Evolutionary conservation across 2,329 filamentous ascomycete species (phyloP).

Genomic region (Pseudogymnoascus sp.): DNA sequence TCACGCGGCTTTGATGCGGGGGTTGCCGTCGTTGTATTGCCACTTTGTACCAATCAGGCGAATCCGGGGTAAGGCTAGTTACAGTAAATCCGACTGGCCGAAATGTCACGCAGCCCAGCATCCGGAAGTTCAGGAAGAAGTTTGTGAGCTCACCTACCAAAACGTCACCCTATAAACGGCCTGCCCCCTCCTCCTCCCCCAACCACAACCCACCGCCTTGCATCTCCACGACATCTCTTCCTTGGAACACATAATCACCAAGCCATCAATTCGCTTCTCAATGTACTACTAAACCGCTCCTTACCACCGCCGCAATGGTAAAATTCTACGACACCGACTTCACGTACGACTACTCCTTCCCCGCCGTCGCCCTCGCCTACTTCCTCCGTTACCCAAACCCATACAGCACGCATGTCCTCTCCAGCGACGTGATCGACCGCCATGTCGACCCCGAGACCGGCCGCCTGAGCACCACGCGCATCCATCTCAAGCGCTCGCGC

Average conservation of each 20-base stretch:
- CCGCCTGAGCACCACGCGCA: conserved; percentile 67
- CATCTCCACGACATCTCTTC: conserved; percentile 12
- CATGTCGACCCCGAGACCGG: conserved; percentile 66
- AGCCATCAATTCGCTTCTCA: not conserved
- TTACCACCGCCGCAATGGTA: conserved; percentile 24
- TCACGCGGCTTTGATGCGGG: not conserved
- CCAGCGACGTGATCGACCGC: conserved; percentile 73
- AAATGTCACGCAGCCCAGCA: conserved; percentile 5
- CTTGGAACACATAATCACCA: not conserved
- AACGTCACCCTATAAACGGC: not conserved
- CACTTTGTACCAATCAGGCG: conserved; percentile 1
- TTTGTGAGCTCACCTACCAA: conserved; percentile 7
- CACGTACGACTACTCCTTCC: conserved; percentile 73
- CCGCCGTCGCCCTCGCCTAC: conserved; percentile 80
- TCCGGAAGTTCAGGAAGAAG: conserved; percentile 7
- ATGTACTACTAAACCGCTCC: conserved; percentile 9
- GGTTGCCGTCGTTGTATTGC: not conserved
- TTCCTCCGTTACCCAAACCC: conserved; percentile 86
- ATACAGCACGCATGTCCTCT: conserved; percentile 73
- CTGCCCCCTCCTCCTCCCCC: conserved; percentile 9
- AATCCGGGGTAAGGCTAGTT: conserved; percentile 5
- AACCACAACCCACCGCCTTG: conserved; percentile 13
- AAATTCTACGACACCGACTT: conserved; percentile 49
- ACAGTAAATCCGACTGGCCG: not conserved
- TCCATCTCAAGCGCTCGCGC: conserved; percentile 76